Evolutionary conservation across 75 land plant genomes (phyloP), one percentile per base, ranked within the genome.

Genomic region (Cryptomeria japonica): DNA sequence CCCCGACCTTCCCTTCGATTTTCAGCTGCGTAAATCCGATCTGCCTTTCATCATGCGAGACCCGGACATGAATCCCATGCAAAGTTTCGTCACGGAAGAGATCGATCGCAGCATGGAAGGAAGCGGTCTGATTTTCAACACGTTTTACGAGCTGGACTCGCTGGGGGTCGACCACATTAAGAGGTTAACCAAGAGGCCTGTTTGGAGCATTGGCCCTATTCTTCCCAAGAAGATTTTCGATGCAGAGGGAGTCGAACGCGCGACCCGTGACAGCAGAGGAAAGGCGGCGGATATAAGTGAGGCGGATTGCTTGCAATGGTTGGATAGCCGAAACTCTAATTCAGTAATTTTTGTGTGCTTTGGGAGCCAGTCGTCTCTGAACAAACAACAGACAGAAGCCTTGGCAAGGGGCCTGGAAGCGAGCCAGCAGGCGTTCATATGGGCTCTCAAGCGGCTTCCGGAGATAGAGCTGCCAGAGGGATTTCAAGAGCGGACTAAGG

Each of bases 331-430:
- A 51, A 38, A 41, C 4, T 86, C 86, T 8, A 19, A 37, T 11
- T 89, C 92, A 5, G 85, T 91, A 11, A 13, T 86, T 2, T 91
- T 78, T 46, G 68, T 91, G 39, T 79, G 90, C 25, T 89, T 91
- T 38, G 92, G 92, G 7, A 91, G 90, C 88, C 46, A 80, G 0
- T 85, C 80, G 22, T 31, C 37, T n/a, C 47, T 84, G 1, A 89
- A 85, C 85, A 28, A 51, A 18, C 49, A 84, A 44, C 92, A 91
- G 79, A 72, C 68, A 22, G 13, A 5, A 5, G 92, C 87, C 25
- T 55, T 91, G 39, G 87, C 68, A 2, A 22, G 22, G 22, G 89
- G 90, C 2, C 55, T 90, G 1, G 87, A 90, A 46, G 38, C 82
- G 37, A 86, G 87, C 90, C 12, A 80, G 18, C 87, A 68, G 38